A percentile compares a stretch with the other conserved stretches of the same genome.
Conservation (phyloP, 179 eudicot species). For the Heliamphora pulchella region DNA sequence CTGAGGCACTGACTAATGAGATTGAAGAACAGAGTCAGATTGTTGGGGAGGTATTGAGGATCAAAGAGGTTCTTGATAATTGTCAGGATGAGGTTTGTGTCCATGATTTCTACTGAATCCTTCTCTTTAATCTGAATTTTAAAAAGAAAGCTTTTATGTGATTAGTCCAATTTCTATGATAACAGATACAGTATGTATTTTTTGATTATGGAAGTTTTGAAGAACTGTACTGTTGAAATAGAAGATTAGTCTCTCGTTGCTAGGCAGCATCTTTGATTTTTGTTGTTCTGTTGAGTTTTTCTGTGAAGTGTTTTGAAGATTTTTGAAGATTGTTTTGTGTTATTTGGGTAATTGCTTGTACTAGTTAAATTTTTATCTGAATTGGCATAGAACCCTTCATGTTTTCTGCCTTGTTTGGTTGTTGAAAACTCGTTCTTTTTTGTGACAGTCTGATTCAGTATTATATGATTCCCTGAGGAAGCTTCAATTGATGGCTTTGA, state of each 20-base stretch:
- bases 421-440: conserved; percentile 14
- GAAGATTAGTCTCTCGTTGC: conserved; percentile 1
- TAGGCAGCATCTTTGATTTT: neutral
- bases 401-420: conserved; percentile 2
- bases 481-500: conserved; percentile 73
- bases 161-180: neutral
- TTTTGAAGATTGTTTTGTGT: neutral
- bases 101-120: neutral
- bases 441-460: conserved; percentile 61
- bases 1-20: conserved; percentile 83
- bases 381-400: neutral
- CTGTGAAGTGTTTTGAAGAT: neutral
- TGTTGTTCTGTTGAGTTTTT: neutral
- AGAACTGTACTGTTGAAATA: neutral
- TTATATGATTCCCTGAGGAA: conserved; percentile 70
- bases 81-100: conserved; percentile 59
- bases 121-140: neutral
- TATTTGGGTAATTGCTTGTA: neutral
- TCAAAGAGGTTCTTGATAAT: conserved; percentile 58
- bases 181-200: neutral
- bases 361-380: neutral
- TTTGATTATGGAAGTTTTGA: neutral
- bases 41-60: conserved; percentile 70
- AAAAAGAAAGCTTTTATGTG: conserved; percentile 2
- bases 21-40: conserved; percentile 60